Evolutionary conservation across 2,329 filamentous ascomycete species (phyloP).

Genomic region (Dothidotthia symphoricarpi): DNA sequence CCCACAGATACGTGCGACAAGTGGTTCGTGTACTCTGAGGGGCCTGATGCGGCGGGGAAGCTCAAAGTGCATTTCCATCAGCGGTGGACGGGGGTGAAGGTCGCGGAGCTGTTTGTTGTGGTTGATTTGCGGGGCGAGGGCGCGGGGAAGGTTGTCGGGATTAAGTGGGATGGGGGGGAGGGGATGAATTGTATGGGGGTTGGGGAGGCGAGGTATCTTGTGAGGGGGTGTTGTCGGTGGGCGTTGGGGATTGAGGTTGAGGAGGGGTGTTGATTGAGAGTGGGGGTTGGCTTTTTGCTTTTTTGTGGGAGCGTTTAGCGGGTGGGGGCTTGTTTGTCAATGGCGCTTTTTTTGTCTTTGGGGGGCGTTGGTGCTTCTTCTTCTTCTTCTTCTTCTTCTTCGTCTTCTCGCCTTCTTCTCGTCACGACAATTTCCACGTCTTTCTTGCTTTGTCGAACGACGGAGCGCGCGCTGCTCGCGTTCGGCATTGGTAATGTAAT

Average conservation of each 20-base stretch:
- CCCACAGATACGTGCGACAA: constrained; percentile 27
- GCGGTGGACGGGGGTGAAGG: constrained; percentile 34
- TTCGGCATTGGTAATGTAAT: too few species aligned
- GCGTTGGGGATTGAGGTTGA: constrained; percentile 39
- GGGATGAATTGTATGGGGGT: constrained; percentile 29
- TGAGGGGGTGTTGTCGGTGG: constrained; percentile 24
- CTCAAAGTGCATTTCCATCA: constrained; percentile 38
- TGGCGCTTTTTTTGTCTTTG: too few species aligned
- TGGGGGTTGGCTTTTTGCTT: constrained; percentile 47
- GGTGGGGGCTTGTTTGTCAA: too few species aligned
- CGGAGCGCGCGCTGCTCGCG: too few species aligned
- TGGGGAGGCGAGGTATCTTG: constrained; percentile 31
- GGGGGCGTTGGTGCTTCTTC: too few species aligned
- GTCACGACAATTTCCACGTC: too few species aligned
- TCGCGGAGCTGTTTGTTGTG: constrained; percentile 36
- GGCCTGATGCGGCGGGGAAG: constrained; percentile 33
- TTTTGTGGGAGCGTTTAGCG: too few species aligned
- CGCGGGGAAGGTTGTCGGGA: constrained; percentile 35
- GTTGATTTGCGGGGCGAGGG: constrained; percentile 37
- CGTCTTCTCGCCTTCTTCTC: too few species aligned
- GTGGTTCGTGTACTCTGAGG: constrained; percentile 39
- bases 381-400: too few species aligned
- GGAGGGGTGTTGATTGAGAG: constrained; percentile 54
- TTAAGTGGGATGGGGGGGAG: constrained; percentile 35
- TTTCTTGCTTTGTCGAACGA: too few species aligned